Percentiles rank a stretch among this genome's conserved stretches.
phyloP scores from a whole-genome alignment of 1,139 yeast species.

The Kodamaea plutei region DNA sequence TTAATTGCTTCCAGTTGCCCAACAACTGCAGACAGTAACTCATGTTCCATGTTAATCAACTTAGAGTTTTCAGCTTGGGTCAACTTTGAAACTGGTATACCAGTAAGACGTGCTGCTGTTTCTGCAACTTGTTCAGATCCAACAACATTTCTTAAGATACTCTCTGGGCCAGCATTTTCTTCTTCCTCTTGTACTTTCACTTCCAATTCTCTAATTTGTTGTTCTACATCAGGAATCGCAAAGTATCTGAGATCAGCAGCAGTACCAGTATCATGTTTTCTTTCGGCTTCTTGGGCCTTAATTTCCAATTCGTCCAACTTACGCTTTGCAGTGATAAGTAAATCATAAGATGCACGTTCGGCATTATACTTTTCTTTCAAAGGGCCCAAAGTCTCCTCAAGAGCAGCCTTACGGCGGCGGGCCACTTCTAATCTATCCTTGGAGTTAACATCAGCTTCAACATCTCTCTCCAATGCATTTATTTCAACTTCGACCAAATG shows the following conservation, averaged over 20 bases:
- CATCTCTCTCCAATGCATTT: conserved; percentile 94
- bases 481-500: conserved; percentile 92
- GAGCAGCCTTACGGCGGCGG: conserved; percentile 69
- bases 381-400: conserved; percentile 84
- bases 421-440: conserved; percentile 83
- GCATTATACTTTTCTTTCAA: conserved; percentile 79
- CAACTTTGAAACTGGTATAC: conserved; percentile 96
- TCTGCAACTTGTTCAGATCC: conserved; percentile 93
- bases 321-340: conserved; percentile 81
- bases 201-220: conserved; percentile 74
- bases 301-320: conserved; percentile 87
- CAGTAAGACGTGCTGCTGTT: conserved; percentile 95
- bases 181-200: conserved; percentile 68
- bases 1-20: conserved; percentile 96
- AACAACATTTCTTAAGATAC: conserved; percentile 82
- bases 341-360: conserved; percentile 90
- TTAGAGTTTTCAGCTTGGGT: conserved; percentile 94
- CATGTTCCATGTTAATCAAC: conserved; percentile 91
- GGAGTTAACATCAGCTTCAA: conserved; percentile 81
- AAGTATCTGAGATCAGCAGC: conserved; percentile 95
- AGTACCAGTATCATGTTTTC: conserved; percentile 90
- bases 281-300: conserved; percentile 94
- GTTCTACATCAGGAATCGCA: conserved; percentile 90
- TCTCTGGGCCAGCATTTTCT: conserved; percentile 50
- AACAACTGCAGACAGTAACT: conserved; percentile 75